phyloP scores from a whole-genome alignment of 2,329 filamentous ascomycete genomes.

The Davidsoniella virescens region DNA sequence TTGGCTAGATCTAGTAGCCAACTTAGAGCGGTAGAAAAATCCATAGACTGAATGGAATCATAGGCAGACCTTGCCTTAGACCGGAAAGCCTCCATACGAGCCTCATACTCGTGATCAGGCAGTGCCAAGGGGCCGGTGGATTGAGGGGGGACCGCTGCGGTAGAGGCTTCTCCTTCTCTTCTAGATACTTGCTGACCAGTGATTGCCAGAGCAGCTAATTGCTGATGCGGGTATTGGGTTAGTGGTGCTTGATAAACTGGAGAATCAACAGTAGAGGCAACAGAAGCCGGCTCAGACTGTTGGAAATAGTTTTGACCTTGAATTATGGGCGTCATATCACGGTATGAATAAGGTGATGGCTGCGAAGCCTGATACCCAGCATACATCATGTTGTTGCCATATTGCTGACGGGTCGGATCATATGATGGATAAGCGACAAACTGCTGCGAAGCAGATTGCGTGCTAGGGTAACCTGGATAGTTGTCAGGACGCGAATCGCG shows the following conservation, averaged over 20 bases:
- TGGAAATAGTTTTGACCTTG: slow-evolving; percentile 2
- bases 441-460: not conserved
- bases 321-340: slow-evolving; percentile 1
- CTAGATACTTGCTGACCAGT: not conserved
- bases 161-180: not conserved
- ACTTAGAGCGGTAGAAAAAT: not conserved
- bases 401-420: slow-evolving; percentile 1
- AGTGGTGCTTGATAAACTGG: not conserved
- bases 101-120: slow-evolving; percentile 1
- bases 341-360: not conserved
- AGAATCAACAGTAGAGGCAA: too few species aligned
- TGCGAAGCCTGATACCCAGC: not conserved
- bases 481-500: not conserved
- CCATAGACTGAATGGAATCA: not conserved
- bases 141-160: not conserved
- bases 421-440: too few species aligned
- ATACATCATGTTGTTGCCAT: slow-evolving; percentile 1
- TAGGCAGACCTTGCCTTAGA: not conserved
- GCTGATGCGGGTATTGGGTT: not conserved
- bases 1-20: not conserved
- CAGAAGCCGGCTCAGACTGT: not conserved
- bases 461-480: slow-evolving; percentile 2
- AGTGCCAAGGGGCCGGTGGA: not conserved
- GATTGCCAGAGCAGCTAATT: not conserved
- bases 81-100: not conserved